A percentile compares a stretch with the other conserved stretches of the same genome.
Evolutionary conservation across 2,329 filamentous ascomycete genomes (phyloP).

Genomic region (Fusarium sp.): DNA sequence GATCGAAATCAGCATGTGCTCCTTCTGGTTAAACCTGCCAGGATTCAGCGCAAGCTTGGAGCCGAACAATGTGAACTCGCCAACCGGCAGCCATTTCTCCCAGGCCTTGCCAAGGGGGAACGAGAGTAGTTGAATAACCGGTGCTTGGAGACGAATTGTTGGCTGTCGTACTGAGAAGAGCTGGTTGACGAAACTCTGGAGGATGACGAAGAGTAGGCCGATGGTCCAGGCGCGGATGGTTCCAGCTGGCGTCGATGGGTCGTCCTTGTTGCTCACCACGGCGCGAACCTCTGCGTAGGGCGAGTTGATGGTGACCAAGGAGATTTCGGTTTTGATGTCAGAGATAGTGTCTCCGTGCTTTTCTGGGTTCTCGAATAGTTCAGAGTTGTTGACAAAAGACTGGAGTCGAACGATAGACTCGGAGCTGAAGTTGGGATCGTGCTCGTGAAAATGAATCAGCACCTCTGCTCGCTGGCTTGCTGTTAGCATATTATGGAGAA

Average conservation of each 20-base stretch:
- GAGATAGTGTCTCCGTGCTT: slow-evolving; percentile 56
- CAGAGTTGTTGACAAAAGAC: slow-evolving; percentile 35
- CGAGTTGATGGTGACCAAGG: slow-evolving; percentile 63
- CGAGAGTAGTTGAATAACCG: slow-evolving; percentile 65
- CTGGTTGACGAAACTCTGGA: slow-evolving; percentile 62
- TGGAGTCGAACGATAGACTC: slow-evolving; percentile 30
- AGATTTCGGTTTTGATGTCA: slow-evolving; percentile 65
- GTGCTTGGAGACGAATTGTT: slow-evolving; percentile 59
- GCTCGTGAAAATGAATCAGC: slow-evolving; percentile 33
- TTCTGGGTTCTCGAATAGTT: slow-evolving; percentile 50
- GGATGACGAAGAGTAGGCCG: slow-evolving; percentile 58
- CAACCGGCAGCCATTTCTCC: slow-evolving; percentile 57
- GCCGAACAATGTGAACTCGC: slow-evolving; percentile 57
- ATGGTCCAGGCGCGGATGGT: slow-evolving; percentile 65
- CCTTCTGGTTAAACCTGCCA: slow-evolving; percentile 66
- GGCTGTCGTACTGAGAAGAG: slow-evolving; percentile 67
- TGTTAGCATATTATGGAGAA: background rate
- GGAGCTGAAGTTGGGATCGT: slow-evolving; percentile 40
- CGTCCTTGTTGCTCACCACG: slow-evolving; percentile 65
- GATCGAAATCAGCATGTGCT: slow-evolving; percentile 69
- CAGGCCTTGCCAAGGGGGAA: slow-evolving; percentile 59
- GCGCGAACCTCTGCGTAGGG: slow-evolving; percentile 67
- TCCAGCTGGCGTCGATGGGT: slow-evolving; percentile 60
- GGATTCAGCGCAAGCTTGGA: slow-evolving; percentile 60
- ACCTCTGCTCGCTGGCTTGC: slow-evolving; percentile 20